phyloP scores from a whole-genome alignment of 176 grass and related monocot genomes.

The Musa troglodytarum region DNA sequence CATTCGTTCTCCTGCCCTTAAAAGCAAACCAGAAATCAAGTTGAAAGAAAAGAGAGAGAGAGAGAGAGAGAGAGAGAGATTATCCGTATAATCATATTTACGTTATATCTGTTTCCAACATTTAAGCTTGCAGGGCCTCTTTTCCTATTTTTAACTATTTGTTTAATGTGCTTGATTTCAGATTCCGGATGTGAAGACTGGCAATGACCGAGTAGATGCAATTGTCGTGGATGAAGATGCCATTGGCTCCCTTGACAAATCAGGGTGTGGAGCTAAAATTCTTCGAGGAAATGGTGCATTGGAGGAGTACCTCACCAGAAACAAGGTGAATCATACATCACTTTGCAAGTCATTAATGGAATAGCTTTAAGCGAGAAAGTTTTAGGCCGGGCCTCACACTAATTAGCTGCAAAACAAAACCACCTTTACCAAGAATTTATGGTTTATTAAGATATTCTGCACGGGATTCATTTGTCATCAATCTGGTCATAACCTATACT shows the following conservation, averaged over 20 bases:
- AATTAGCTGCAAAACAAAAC: not conserved
- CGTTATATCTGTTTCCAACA: not conserved
- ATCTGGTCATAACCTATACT: not conserved
- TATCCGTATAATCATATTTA: too few species aligned
- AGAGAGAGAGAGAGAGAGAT: too few species aligned
- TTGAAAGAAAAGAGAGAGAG: too few species aligned
- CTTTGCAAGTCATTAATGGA: not conserved
- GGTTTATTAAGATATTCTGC: not conserved
- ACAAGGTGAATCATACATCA: constrained; percentile 34
- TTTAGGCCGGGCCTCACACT: not conserved
- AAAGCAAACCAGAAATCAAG: too few species aligned
- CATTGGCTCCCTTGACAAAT: constrained; percentile 47
- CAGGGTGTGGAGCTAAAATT: constrained; percentile 76
- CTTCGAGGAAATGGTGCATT: constrained; percentile 79
- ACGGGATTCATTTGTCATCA: not conserved
- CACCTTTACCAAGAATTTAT: not conserved
- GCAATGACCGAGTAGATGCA: constrained; percentile 71
- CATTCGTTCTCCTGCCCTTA: too few species aligned
- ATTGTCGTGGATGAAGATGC: constrained; percentile 88
- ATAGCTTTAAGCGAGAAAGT: not conserved
- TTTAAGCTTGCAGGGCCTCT: not conserved
- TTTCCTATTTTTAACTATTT: constrained; percentile 12
- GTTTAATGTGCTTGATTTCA: constrained; percentile 29
- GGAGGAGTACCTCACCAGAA: constrained; percentile 44
- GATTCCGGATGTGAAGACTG: constrained; percentile 72